phyloP scores from a whole-genome alignment of 1,284 basidiomycete genomes.

The Phellopilus nigrolimitatus region DNA sequence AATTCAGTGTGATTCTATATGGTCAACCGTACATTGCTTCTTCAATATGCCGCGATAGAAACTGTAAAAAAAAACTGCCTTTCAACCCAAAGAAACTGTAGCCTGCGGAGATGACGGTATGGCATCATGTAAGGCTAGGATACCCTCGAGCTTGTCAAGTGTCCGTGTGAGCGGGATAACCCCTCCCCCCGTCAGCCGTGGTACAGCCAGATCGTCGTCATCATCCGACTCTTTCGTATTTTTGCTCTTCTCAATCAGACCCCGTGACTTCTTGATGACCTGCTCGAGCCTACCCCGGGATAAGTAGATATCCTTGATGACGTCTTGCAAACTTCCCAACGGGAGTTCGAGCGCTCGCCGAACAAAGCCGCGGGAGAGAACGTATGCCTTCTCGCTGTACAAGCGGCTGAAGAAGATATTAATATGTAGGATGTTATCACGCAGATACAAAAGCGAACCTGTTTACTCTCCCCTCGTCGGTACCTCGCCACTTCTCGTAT shows the following conservation, averaged over 20 bases:
- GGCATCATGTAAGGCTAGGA: slow-evolving; percentile 26
- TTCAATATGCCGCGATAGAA: too few species aligned
- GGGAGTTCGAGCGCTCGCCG: slow-evolving; percentile 79
- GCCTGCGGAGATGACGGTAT: slow-evolving; percentile 13
- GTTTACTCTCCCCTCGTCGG: slow-evolving; percentile 84
- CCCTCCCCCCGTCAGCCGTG: slow-evolving; percentile 74
- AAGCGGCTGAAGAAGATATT: slow-evolving; percentile 48
- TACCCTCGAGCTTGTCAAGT: slow-evolving; percentile 46
- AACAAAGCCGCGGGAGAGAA: slow-evolving; percentile 85
- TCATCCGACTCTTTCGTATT: slow-evolving; percentile 33
- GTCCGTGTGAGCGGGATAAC: slow-evolving; percentile 77
- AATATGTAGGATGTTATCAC: slow-evolving; percentile 3
- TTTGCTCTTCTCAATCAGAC: slow-evolving; percentile 67
- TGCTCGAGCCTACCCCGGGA: slow-evolving; percentile 58
- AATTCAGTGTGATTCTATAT: slow-evolving; percentile 1
- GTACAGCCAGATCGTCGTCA: slow-evolving; percentile 60
- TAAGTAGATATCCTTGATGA: slow-evolving; percentile 76
- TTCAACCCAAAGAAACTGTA: background rate
- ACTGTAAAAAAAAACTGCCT: slow-evolving; percentile 17
- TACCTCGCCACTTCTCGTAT: slow-evolving; percentile 85
- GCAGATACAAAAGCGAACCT: slow-evolving; percentile 37
- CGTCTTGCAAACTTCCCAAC: slow-evolving; percentile 64
- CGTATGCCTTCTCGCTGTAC: slow-evolving; percentile 91
- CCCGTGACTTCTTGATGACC: slow-evolving; percentile 60
- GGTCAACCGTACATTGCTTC: background rate